phyloP scores from a whole-genome alignment of 306 rosid genomes.

The Spatholobus suberectus region DNA sequence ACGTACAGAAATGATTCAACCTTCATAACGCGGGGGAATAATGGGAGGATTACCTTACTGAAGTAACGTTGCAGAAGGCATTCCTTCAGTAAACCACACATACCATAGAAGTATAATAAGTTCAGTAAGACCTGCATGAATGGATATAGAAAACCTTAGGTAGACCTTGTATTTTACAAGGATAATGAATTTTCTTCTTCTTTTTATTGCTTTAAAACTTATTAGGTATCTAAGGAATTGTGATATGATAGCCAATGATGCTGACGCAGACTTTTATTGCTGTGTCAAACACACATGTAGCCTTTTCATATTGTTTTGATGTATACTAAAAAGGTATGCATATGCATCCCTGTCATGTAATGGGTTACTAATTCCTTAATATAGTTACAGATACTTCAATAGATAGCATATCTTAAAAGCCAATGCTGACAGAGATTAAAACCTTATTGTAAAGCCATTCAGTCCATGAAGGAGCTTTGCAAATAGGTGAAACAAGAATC shows the following conservation, averaged over 20 bases:
- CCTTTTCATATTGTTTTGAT: not conserved
- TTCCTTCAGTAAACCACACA: conserved; percentile 83
- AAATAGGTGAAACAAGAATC: conserved; percentile 85
- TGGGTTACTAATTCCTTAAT: conserved; percentile 15
- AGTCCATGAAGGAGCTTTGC: conserved; percentile 84
- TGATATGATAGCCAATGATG: not conserved
- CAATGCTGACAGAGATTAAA: conserved; percentile 25
- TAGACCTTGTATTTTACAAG: not conserved
- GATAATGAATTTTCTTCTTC: not conserved
- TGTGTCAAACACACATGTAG: not conserved
- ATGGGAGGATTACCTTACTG: conserved; percentile 65
- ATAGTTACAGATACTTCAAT: conserved; percentile 26
- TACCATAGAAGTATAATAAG: conserved; percentile 79
- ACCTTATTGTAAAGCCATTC: conserved; percentile 96
- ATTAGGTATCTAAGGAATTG: not conserved
- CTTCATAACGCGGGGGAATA: not conserved
- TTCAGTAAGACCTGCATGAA: conserved; percentile 73
- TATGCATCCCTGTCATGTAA: not conserved
- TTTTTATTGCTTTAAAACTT: not conserved
- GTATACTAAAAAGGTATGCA: not conserved
- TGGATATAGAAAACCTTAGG: conserved; percentile 19
- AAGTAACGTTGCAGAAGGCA: conserved; percentile 91
- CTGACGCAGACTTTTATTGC: not conserved
- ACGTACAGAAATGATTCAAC: not conserved
- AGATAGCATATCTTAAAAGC: conserved; percentile 14